phyloP scores from a whole-genome alignment of 805 yeast species.

The Saccharomycopsis capsularis region DNA sequence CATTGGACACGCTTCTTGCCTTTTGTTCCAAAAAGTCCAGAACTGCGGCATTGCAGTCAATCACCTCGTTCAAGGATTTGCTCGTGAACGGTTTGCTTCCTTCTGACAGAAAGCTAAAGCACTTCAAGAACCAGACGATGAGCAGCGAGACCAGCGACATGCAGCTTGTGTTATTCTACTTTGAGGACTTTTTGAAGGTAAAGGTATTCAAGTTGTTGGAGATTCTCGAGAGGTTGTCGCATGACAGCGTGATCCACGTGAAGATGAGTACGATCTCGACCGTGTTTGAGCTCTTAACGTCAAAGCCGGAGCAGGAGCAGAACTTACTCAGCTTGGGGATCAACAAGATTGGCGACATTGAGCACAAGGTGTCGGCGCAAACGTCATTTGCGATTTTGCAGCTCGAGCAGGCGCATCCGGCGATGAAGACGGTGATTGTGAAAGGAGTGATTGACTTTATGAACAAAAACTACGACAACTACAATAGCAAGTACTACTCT shows the following conservation, averaged over 20 bases:
- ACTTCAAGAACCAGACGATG: constrained; percentile 71
- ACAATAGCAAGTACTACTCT: constrained; percentile 84
- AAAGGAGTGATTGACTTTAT: constrained; percentile 76
- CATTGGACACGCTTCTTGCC: constrained; percentile 67
- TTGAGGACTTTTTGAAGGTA: constrained; percentile 83
- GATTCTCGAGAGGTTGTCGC: constrained; percentile 71
- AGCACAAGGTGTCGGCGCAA: constrained; percentile 83
- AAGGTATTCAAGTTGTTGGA: constrained; percentile 70
- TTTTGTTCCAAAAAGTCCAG: constrained; percentile 88
- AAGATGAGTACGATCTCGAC: constrained; percentile 70
- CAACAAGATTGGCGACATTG: constrained; percentile 89
- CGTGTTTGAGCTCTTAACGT: constrained; percentile 69
- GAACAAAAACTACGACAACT: constrained; percentile 68
- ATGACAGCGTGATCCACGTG: constrained; percentile 86
- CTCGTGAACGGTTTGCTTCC: constrained; percentile 78
- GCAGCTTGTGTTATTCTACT: constrained; percentile 68
- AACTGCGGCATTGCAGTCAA: constrained; percentile 85
- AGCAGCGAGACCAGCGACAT: constrained; percentile 39
- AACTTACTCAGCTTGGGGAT: constrained; percentile 83
- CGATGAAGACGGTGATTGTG: constrained; percentile 79
- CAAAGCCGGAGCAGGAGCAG: constrained; percentile 95
- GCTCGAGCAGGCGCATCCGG: constrained; percentile 87
- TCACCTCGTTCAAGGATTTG: constrained; percentile 85
- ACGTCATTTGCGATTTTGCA: constrained; percentile 75
- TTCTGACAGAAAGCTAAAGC: constrained; percentile 66